Evolutionary conservation across 2,329 filamentous ascomycete genomes (phyloP).

Genomic region (Ceratocystis alfenasii): DNA sequence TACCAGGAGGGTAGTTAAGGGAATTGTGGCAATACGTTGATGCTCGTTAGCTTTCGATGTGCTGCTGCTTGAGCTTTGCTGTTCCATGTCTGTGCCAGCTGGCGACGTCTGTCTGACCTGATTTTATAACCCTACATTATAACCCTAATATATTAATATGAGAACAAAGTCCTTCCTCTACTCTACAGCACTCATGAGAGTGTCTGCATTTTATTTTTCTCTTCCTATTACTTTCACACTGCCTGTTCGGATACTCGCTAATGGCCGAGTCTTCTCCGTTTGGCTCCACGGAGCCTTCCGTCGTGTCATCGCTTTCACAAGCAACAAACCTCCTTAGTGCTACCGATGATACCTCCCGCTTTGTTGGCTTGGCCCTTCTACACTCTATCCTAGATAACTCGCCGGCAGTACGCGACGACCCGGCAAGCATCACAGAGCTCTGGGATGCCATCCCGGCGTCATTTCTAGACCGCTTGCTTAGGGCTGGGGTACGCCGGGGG

Average conservation of each 20-base stretch:
- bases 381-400: conserved; percentile 55
- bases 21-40: conserved; percentile 27
- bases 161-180: neutral
- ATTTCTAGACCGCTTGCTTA: conserved; percentile 52
- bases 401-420: conserved; percentile 38
- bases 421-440: conserved; percentile 35
- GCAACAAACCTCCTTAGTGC: conserved; percentile 44
- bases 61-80: neutral
- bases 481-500: conserved; percentile 35
- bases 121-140: neutral
- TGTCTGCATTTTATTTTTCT: too few relatives aligned
- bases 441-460: conserved; percentile 51
- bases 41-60: neutral
- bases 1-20: conserved; percentile 24
- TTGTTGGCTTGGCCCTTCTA: conserved; percentile 54
- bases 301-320: conserved; percentile 29
- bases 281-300: too few relatives aligned
- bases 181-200: too few relatives aligned
- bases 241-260: too few relatives aligned
- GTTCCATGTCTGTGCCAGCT: neutral
- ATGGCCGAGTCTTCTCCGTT: too few relatives aligned
- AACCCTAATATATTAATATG: neutral
- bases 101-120: neutral
- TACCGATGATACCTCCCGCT: conserved; percentile 55
- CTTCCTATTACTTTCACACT: too few relatives aligned